Conservation (phyloP, 2,329 filamentous ascomycete species). For the Diaporthe amygdali region DNA sequence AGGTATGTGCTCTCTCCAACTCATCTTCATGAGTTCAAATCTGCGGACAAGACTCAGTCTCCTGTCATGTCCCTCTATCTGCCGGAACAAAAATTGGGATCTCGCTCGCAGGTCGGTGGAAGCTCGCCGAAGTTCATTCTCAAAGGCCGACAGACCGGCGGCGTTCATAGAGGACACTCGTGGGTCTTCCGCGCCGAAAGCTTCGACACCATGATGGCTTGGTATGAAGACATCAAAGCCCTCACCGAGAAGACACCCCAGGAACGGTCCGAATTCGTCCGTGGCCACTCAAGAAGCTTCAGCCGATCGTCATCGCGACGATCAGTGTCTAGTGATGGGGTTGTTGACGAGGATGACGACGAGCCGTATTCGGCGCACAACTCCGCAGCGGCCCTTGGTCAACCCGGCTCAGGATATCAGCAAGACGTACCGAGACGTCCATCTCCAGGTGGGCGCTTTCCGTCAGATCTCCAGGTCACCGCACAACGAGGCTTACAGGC, state of each 20-base stretch:
- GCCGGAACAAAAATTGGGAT: slow-evolving; percentile 92
- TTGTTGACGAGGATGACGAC: slow-evolving; percentile 75
- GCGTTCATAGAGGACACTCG: slow-evolving; percentile 83
- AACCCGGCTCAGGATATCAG: slow-evolving; percentile 44
- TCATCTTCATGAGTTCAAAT: slow-evolving; percentile 98
- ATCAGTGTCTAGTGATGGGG: slow-evolving; percentile 76
- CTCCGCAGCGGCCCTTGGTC: slow-evolving; percentile 58
- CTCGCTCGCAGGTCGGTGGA: slow-evolving; percentile 81
- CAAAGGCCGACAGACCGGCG: slow-evolving; percentile 91
- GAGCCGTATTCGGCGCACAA: slow-evolving; percentile 63
- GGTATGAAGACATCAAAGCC: slow-evolving; percentile 91
- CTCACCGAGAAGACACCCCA: slow-evolving; percentile 89
- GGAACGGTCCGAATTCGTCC: slow-evolving; percentile 86
- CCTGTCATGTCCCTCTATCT: slow-evolving; percentile 97
- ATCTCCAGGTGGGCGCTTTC: slow-evolving; percentile 94
- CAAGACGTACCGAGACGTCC: slow-evolving; percentile 69
- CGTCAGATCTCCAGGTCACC: slow-evolving; percentile 89
- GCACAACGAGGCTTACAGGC: slow-evolving; percentile 78
- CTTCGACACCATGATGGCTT: slow-evolving; percentile 95
- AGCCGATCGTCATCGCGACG: slow-evolving; percentile 66
- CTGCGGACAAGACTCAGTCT: slow-evolving; percentile 88
- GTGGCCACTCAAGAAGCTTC: slow-evolving; percentile 77
- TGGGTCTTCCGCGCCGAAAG: slow-evolving; percentile 76
- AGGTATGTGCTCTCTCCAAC: slow-evolving; percentile 97
- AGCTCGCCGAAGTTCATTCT: slow-evolving; percentile 97